Evolutionary conservation across 2,329 filamentous ascomycete species (phyloP).

Genomic region (Coniochaeta sp.): DNA sequence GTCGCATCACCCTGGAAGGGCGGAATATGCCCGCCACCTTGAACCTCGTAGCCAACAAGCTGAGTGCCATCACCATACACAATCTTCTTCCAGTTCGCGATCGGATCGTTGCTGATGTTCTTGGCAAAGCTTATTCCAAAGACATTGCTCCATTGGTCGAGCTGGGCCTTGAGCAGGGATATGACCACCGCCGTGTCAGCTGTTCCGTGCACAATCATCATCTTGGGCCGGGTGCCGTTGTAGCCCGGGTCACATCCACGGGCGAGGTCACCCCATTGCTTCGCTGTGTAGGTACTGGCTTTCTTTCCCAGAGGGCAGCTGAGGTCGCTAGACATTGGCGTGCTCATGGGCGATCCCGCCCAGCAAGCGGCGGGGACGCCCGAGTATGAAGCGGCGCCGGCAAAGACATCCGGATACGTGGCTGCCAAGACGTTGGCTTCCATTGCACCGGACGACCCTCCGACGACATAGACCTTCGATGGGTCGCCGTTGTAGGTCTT

Average conservation of each 20-base stretch:
- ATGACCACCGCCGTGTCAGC: slow-evolving; percentile 25
- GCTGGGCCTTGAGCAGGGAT: slow-evolving; percentile 9
- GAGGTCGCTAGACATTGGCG: slow-evolving; percentile 15
- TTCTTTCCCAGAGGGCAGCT: slow-evolving; percentile 33
- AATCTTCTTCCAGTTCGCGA: slow-evolving; percentile 5
- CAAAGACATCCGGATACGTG: slow-evolving; percentile 26
- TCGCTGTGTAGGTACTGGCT: slow-evolving; percentile 19
- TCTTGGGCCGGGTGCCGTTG: slow-evolving; percentile 20
- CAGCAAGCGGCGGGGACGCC: slow-evolving; percentile 25
- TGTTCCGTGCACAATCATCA: slow-evolving; percentile 23
- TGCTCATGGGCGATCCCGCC: slow-evolving; percentile 10
- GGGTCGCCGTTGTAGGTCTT: slow-evolving; percentile 34
- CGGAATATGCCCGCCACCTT: slow-evolving; percentile 4
- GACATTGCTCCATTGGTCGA: slow-evolving; percentile 3
- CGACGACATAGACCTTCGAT: slow-evolving; percentile 36
- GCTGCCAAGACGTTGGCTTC: slow-evolving; percentile 27
- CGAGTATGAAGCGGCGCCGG: slow-evolving; percentile 22
- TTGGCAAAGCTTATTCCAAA: neutral
- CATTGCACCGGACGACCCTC: slow-evolving; percentile 25
- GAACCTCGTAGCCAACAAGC: slow-evolving; percentile 4
- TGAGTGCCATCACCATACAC: slow-evolving; percentile 1
- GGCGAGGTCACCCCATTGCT: slow-evolving; percentile 35
- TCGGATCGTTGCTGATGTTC: slow-evolving; percentile 1
- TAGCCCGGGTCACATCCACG: slow-evolving; percentile 23
- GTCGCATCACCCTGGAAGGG: slow-evolving; percentile 2